These are phyloP conservation scores for Leishmania major DNA, from an alignment of 208 protist species.

Conservation along the genomic window DNA sequence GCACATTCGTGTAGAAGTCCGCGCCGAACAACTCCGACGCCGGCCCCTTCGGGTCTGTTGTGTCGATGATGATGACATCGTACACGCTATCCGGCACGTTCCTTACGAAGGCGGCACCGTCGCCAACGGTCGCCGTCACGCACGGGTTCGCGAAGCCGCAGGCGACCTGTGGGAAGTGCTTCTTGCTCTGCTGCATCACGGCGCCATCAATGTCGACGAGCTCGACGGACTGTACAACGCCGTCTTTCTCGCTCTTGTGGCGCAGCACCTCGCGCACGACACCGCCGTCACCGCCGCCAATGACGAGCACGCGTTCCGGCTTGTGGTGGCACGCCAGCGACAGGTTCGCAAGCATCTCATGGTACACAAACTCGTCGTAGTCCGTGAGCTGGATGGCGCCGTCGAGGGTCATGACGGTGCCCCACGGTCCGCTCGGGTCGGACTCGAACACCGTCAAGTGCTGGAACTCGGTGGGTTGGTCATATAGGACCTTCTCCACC, in stretches of 20 bases:
- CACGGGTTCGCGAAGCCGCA: conserved; percentile 74
- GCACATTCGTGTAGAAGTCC: conserved; percentile 84
- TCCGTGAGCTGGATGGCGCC: conserved; percentile 97
- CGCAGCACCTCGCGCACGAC: conserved; percentile 96
- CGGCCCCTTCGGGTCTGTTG: conserved; percentile 93
- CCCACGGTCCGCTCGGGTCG: conserved; percentile 89
- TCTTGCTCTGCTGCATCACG: conserved; percentile 87
- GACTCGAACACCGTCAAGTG: conserved; percentile 90
- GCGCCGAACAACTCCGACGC: conserved; percentile 87
- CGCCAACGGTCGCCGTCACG: conserved; percentile 73
- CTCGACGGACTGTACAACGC: conserved; percentile 87
- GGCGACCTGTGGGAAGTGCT: conserved; percentile 85
- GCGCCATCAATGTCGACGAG: conserved; percentile 97
- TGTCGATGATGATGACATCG: conserved; percentile 96
- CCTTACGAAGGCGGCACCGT: conserved; percentile 88
- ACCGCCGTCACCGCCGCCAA: conserved; percentile 98
- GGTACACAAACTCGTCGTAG: conserved; percentile 98
- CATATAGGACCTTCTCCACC: conserved; percentile 88
- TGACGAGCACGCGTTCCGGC: conserved; percentile 94
- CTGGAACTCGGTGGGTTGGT: conserved; percentile 84
- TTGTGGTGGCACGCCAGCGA: conserved; percentile 91
- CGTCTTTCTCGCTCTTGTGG: conserved; percentile 63
- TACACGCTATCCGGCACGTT: conserved; percentile 77
- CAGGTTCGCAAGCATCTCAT: conserved; percentile 98
- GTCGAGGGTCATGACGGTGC: conserved; percentile 97